These are phyloP conservation scores for maize (Zea mays) DNA, from an alignment of 176 grass and related monocot genomes.

Conservation along the genomic window Zm-B73-REFERENCE-NAM-5.0 NC_050104.1:151022001-151022500, in stretches of 20 bases:
- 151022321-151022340: neutral
- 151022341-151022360: slow-evolving; percentile 4
- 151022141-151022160: neutral
- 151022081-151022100: slow-evolving; percentile 21
- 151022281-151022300: neutral
- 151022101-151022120: neutral
- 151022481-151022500: too few species aligned
- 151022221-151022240: neutral
- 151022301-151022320: neutral
- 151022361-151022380: neutral
- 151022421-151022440: too few species aligned
- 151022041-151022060: slow-evolving; percentile 30
- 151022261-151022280: neutral
- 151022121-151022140: neutral
- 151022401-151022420: too few species aligned
- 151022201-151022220: neutral
- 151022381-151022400: neutral
- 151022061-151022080: slow-evolving; percentile 41
- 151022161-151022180: neutral
- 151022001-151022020: slow-evolving; percentile 26
- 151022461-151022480: too few species aligned
- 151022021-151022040: neutral
- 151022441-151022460: too few species aligned
- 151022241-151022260: neutral
- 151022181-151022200: neutral